Conservation (phyloP, 2,329 filamentous ascomycete species). For the Apiospora pterosperma region DNA sequence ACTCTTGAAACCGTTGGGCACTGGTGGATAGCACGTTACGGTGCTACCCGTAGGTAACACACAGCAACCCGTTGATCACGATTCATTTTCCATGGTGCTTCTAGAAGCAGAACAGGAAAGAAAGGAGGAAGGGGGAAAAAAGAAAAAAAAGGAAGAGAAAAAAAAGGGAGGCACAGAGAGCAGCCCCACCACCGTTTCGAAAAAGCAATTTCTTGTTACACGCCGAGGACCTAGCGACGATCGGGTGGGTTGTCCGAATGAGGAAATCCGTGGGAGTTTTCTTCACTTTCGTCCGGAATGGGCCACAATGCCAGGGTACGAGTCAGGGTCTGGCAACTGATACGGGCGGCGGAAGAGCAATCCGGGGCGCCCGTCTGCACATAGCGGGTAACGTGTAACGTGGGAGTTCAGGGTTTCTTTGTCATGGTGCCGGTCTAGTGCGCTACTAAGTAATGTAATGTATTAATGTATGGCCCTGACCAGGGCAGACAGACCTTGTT, state of each 20-base stretch:
- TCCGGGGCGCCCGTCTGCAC: not conserved
- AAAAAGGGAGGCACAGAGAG: not conserved
- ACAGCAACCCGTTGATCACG: constrained; percentile 13
- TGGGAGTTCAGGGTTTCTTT: not conserved
- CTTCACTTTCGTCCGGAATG: not conserved
- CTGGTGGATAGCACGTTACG: not conserved
- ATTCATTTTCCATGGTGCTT: not conserved
- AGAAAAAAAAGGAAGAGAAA: not conserved
- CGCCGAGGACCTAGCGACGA: not conserved
- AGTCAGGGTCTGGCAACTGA: not conserved
- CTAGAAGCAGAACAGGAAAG: constrained; percentile 8
- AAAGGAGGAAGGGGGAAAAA: not conserved
- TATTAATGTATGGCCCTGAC: too few relatives aligned
- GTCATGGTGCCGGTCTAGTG: not conserved
- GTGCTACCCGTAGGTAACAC: constrained; percentile 7
- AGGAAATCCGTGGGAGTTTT: not conserved
- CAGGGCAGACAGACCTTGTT: not conserved
- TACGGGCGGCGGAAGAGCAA: not conserved
- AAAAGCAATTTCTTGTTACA: not conserved
- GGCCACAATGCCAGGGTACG: not conserved
- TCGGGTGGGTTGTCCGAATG: not conserved
- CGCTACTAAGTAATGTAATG: too few relatives aligned
- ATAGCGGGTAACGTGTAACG: not conserved
- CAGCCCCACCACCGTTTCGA: not conserved
- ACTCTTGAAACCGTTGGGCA: not conserved